Evolutionary conservation across 257 asterid genomes (phyloP).

Genomic region (Solanum bukasovii): DNA sequence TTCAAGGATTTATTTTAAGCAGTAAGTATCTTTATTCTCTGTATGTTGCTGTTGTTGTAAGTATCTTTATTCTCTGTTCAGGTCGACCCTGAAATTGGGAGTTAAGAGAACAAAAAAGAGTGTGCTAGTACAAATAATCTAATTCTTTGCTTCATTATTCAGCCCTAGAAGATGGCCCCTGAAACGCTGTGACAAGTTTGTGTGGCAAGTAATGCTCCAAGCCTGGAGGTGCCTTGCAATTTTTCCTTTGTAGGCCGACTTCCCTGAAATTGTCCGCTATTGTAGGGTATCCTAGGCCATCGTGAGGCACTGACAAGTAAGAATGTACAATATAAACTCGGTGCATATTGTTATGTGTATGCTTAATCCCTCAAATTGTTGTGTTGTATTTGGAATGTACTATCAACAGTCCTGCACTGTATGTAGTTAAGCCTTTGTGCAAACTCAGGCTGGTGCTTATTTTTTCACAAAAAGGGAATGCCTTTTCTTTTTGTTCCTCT

Average conservation of each 20-base stretch:
- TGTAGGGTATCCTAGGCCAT: neutral
- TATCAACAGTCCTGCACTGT: neutral
- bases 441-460: neutral
- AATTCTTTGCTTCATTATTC: constrained; percentile 8
- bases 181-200: neutral
- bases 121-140: neutral
- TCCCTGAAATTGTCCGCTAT: neutral
- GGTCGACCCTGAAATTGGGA: neutral
- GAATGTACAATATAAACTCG: neutral
- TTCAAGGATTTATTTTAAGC: constrained; percentile 91
- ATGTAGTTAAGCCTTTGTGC: neutral
- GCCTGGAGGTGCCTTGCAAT: neutral
- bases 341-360: neutral
- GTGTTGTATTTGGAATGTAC: neutral
- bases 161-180: constrained; percentile 75
- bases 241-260: neutral
- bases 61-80: constrained; percentile 12
- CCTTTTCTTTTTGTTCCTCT: neutral
- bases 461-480: neutral
- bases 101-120: neutral
- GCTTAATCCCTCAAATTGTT: neutral
- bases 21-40: constrained; percentile 39
- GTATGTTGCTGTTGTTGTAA: neutral
- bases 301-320: neutral
- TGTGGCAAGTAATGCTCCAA: neutral